Evolutionary conservation across 306 rosid genomes (phyloP), one percentile per base, ranked within the genome.

Genomic region (Luffa acutangula): DNA sequence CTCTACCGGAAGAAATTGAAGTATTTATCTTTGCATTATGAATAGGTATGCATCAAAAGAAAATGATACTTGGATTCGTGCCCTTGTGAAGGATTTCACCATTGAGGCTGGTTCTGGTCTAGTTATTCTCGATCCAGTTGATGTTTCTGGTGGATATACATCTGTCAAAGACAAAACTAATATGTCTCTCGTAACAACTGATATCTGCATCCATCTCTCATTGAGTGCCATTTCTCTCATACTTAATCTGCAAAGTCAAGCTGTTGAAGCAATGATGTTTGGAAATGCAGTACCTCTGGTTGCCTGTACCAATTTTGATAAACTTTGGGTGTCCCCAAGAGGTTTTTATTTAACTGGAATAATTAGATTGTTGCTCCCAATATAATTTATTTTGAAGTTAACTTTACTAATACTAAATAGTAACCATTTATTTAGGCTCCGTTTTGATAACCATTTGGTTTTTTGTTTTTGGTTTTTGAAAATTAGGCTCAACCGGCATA

Each of bases 21-120:
- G 46, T 53, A 18, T 25, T 76, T 76, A 21, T 51, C 7, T 5
- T 51, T 48, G 62, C 56, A 54, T 37, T 56, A 53, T 89, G 84
- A 54, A 76, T 85, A 95, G 99, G 96, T 95, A 90, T 82, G 97
- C 99, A 80, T 91, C 96, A 53, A 95, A 93, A 89, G 97, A 89
- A 84, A 95, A 87, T 45, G 99, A 95, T 82, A 89, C 94, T 63
- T 95, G 99, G 97, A 89, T 95, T 80, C 90, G 94, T 84, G 93
- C 99, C 77, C 84, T 95, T 83, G 87, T 90, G 85, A 95, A 95
- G 87, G 99, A 95, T 90, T 91, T 95, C 81, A 87, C 93, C 51
- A 84, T 91, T 69, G 99, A 95, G 89, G 91, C 97, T 85, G 99
- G 97, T 84, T 95, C 99, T 88, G 97, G 97, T 81, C 93, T 93